These are phyloP conservation scores for Apophysomyces ossiformis DNA, from an alignment of 371 early-diverging fungal species.

Conservation along the genomic window DNA sequence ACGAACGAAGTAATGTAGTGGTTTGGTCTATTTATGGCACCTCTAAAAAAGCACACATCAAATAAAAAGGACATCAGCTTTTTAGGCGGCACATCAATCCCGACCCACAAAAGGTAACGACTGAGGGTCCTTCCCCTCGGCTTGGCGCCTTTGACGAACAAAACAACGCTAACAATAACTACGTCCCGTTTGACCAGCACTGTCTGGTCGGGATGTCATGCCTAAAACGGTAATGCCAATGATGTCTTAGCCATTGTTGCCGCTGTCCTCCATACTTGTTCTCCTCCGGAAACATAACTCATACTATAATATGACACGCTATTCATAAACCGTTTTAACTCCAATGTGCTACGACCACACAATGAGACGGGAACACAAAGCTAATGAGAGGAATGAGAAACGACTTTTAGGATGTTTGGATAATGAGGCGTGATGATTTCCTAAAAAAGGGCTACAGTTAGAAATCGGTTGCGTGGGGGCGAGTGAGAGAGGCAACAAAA, in stretches of 20 bases:
- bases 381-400: not conserved
- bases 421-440: not conserved
- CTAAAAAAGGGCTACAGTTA: not conserved
- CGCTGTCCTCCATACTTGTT: not conserved
- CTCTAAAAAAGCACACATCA: not conserved
- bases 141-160: not conserved
- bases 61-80: not conserved
- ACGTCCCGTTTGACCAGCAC: not conserved
- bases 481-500: not conserved
- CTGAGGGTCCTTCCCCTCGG: conserved; percentile 1
- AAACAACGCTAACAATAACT: not conserved
- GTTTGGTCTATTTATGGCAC: not conserved
- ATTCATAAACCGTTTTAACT: not conserved
- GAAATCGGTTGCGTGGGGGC: conserved; percentile 3
- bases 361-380: not conserved
- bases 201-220: not conserved
- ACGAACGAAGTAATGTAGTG: not conserved
- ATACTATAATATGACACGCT: not conserved
- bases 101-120: conserved; percentile 3
- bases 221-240: not conserved
- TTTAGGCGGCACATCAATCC: not conserved
- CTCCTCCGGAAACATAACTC: not conserved
- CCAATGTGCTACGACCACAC: not conserved
- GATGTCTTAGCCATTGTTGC: not conserved
- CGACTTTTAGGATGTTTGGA: not conserved